Base-by-base conservation (phyloP, 129 eudicot genomes). In the Deinandra increscens region DNA sequence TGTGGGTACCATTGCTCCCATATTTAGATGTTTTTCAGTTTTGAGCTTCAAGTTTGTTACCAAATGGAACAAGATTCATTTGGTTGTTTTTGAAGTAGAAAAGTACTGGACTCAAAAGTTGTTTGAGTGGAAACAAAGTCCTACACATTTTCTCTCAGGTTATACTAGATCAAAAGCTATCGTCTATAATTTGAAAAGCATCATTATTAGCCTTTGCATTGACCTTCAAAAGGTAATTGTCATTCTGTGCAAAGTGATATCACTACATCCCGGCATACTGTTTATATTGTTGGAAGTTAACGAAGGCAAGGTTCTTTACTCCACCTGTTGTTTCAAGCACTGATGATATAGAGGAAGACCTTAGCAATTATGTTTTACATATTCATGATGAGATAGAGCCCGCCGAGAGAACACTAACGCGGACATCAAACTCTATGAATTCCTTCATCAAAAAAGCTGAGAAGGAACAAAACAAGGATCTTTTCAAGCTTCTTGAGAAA, bases 21-120 rank as follows among this genome's bases (percentile, higher is more conserved):
- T 29, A 29, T 12, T 56, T 56, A 56, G 63, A 56, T 56, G 39
- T 56, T 56, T 56, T 56, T 56, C 39, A 4, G 36, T 31, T 13
- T 56, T 29, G 10, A 56, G 15, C 38, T 43, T 74, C 34, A 22
- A 62, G 63, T 17, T 11, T 0, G 58, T 12, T 6, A 53, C 63
- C n/a, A 10, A 18, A 56, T 19, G 76, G 67, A 69, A n/a, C 31
- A 53, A 5, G 50, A 48, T 43, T 12, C 48, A 33, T 39, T 22
- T 45, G 0, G 10, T 9, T 5, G 60, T 51, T 12, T 78, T 50
- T 45, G 22, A 63, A 12, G 45, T 50, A 48, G 81, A 70, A 14
- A 55, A 33, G 0, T 70, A 70, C 12, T 78, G 81, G 77, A 78
- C 55, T 9, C 68, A 78, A 64, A 70, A 4, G 51, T 46, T 76